Evolutionary conservation across 1,284 basidiomycete species (phyloP).

Genomic region (Anthracocystis panici-leucophaei): DNA sequence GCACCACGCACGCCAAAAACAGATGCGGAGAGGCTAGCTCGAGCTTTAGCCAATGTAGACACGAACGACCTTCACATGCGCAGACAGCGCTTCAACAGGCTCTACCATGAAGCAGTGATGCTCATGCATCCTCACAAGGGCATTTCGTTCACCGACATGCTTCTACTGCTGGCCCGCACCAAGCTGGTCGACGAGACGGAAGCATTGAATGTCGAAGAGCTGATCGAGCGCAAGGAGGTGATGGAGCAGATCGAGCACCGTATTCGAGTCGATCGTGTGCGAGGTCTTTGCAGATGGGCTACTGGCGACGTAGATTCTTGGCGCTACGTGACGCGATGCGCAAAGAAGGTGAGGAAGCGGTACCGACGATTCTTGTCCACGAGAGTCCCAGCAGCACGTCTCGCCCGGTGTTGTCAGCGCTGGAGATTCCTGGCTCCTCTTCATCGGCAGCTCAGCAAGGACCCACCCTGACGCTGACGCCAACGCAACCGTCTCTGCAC

Average conservation of each 20-base stretch:
- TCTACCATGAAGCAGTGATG: constrained; percentile 64
- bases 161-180: constrained; percentile 87
- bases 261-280: constrained; percentile 62
- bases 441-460: neutral
- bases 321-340: constrained; percentile 39
- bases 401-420: constrained; percentile 14
- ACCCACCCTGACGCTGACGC: constrained; percentile 22
- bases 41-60: constrained; percentile 40
- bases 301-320: constrained; percentile 59
- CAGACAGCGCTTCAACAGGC: constrained; percentile 59
- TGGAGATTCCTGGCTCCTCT: constrained; percentile 20
- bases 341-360: constrained; percentile 8
- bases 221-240: constrained; percentile 59
- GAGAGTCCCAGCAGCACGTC: constrained; percentile 16
- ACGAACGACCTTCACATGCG: constrained; percentile 55
- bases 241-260: constrained; percentile 61
- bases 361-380: constrained; percentile 31
- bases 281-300: constrained; percentile 60
- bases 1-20: constrained; percentile 5
- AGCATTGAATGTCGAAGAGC: constrained; percentile 63
- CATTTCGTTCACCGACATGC: constrained; percentile 91
- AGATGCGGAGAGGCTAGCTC: constrained; percentile 40
- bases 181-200: constrained; percentile 85
- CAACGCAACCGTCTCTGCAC: constrained; percentile 31
- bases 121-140: constrained; percentile 76